A percentile compares a stretch with the other conserved stretches of the same genome.
Evolutionary conservation across 768 basidiomycete genomes (phyloP).

Genomic region (Astraeus odoratus): DNA sequence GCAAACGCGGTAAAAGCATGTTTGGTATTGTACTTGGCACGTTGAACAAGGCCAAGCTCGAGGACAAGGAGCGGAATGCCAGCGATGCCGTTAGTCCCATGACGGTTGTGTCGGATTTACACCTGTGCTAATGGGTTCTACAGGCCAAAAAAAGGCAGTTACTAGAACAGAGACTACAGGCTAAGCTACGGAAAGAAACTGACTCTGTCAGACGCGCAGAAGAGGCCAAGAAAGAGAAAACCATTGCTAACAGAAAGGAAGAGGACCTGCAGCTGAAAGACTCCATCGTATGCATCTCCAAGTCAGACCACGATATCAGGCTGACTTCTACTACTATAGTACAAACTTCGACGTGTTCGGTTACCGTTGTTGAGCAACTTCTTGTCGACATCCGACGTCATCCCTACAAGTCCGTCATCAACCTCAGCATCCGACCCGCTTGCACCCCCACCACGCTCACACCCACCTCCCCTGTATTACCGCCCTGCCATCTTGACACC

Average conservation of each 20-base stretch:
- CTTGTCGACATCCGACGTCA: constrained; percentile 64
- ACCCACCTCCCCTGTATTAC: constrained; percentile 75
- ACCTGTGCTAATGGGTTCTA: constrained; percentile 6
- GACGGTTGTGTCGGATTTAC: background rate
- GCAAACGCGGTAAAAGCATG: constrained; percentile 84
- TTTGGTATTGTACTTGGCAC: constrained; percentile 80
- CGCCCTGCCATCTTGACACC: constrained; percentile 63
- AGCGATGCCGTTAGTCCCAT: constrained; percentile 63
- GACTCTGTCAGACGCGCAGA: constrained; percentile 79
- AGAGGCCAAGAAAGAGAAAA: constrained; percentile 82
- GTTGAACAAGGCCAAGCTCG: constrained; percentile 80
- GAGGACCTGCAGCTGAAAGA: constrained; percentile 78
- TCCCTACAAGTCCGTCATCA: constrained; percentile 35
- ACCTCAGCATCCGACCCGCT: constrained; percentile 31
- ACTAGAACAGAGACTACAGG: constrained; percentile 80
- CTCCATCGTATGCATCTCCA: constrained; percentile 53
- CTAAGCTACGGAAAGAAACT: constrained; percentile 79
- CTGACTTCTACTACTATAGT: constrained; percentile 35
- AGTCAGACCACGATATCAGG: background rate
- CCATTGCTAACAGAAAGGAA: constrained; percentile 67
- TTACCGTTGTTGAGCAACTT: constrained; percentile 72
- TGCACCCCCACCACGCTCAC: constrained; percentile 48
- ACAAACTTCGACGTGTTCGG: constrained; percentile 65
- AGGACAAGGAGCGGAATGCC: constrained; percentile 78
- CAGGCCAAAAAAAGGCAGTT: constrained; percentile 81